Percentiles rank a stretch among this genome's conserved stretches.
Conservation (phyloP, 2,329 filamentous ascomycete species). For the Phialophora chinensis region DNA sequence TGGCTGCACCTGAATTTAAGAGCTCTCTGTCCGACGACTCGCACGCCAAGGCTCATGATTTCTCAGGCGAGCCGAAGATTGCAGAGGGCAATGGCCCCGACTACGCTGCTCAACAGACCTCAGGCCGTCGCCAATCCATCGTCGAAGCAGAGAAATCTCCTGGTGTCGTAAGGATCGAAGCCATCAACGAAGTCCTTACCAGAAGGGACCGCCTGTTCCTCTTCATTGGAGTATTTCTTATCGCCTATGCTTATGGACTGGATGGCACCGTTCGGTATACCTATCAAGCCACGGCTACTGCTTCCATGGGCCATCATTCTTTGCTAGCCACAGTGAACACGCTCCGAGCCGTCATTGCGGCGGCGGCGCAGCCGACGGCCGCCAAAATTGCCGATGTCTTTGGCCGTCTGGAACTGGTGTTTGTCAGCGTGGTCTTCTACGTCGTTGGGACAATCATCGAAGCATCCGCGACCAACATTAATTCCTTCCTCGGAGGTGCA, state of each 20-base stretch:
- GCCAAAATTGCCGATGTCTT: conserved; percentile 69
- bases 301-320: conserved; percentile 59
- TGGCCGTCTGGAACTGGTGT: conserved; percentile 65
- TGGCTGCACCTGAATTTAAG: neutral
- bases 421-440: conserved; percentile 63
- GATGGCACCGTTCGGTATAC: conserved; percentile 34
- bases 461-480: conserved; percentile 56
- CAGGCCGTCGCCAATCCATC: conserved; percentile 30
- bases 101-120: conserved; percentile 5
- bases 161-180: conserved; percentile 66
- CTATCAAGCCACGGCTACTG: conserved; percentile 59
- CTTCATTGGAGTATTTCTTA: conserved; percentile 66
- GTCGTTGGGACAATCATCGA: conserved; percentile 63
- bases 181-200: conserved; percentile 60
- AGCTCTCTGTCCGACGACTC: conserved; percentile 30
- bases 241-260: conserved; percentile 64
- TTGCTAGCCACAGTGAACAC: conserved; percentile 65
- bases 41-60: conserved; percentile 5
- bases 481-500: conserved; percentile 63
- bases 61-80: conserved; percentile 15
- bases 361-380: conserved; percentile 63
- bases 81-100: conserved; percentile 9
- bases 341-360: conserved; percentile 64
- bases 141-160: conserved; percentile 48
- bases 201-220: conserved; percentile 60